Conservation (phyloP, 176 grass and related monocot species). For the Neostapfia colusana region DNA sequence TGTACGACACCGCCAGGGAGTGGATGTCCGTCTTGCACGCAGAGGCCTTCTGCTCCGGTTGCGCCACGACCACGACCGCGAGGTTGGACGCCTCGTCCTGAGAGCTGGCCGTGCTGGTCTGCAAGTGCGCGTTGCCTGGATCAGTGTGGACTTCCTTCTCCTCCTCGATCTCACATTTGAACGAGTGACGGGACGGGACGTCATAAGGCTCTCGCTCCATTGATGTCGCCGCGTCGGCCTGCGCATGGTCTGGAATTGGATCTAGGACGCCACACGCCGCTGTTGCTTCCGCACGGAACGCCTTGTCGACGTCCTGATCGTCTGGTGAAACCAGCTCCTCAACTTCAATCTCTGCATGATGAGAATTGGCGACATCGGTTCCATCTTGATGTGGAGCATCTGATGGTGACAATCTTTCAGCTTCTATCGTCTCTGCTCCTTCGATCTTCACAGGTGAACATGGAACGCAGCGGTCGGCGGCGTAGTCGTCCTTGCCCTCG, state of each 20-base stretch:
- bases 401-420: background rate
- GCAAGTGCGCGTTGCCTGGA: slow-evolving; percentile 16
- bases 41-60: slow-evolving; percentile 29
- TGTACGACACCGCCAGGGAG: slow-evolving; percentile 80
- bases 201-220: background rate
- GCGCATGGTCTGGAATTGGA: background rate
- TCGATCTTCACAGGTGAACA: slow-evolving; percentile 32
- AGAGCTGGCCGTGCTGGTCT: slow-evolving; percentile 26
- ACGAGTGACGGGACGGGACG: background rate
- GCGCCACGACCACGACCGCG: slow-evolving; percentile 14
- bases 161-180: slow-evolving; percentile 50
- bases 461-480: background rate
- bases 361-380: background rate
- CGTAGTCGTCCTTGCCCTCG: background rate
- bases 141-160: slow-evolving; percentile 59
- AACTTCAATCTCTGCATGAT: slow-evolving; percentile 24
- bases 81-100: slow-evolving; percentile 32
- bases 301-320: background rate
- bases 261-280: background rate
- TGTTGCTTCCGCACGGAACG: background rate
- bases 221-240: background rate
- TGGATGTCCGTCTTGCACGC: slow-evolving; percentile 74
- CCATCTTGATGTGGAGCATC: background rate
- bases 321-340: slow-evolving; percentile 25
- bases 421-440: background rate